Conservation (phyloP, 2,329 filamentous ascomycete genomes). For the Colletotrichum sp. region DNA sequence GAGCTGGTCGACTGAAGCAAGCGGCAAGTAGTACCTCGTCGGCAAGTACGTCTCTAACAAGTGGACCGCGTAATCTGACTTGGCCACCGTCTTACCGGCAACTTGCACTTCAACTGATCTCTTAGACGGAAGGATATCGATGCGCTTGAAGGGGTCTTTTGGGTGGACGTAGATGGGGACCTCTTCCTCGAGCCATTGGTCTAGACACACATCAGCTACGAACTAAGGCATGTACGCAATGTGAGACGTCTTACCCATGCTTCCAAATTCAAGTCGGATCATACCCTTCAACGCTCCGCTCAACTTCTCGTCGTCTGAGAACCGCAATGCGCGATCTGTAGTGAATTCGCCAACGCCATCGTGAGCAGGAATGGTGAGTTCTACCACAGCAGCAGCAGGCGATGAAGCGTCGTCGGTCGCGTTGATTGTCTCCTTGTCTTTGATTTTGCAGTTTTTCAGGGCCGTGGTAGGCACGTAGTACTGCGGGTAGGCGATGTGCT, state of each 20-base stretch:
- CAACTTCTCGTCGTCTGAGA: constrained; percentile 40
- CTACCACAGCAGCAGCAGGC: constrained; percentile 30
- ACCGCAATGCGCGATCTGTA: constrained; percentile 42
- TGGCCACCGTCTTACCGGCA: constrained; percentile 51
- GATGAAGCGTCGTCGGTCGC: constrained; percentile 25
- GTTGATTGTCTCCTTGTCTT: constrained; percentile 30
- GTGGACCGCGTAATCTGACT: constrained; percentile 52
- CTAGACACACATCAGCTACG: constrained; percentile 19
- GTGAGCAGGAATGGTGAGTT: constrained; percentile 32
- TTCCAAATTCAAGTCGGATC: constrained; percentile 39
- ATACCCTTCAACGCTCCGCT: constrained; percentile 33
- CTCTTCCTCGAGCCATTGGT: constrained; percentile 60
- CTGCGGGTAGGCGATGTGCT: constrained; percentile 54
- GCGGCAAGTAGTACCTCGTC: constrained; percentile 63
- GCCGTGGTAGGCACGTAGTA: constrained; percentile 42
- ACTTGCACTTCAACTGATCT: constrained; percentile 57
- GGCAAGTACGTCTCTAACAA: constrained; percentile 66
- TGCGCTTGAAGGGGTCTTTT: constrained; percentile 70
- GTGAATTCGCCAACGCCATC: constrained; percentile 27
- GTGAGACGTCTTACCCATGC: constrained; percentile 32
- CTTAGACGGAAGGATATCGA: constrained; percentile 64
- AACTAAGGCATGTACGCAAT: fast-evolving
- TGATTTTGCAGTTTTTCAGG: constrained; percentile 31
- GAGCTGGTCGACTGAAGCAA: constrained; percentile 51
- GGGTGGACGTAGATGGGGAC: constrained; percentile 65